A percentile compares a stretch with the other conserved stretches of the same genome.
Conservation (phyloP, 768 basidiomycete genomes). For the Podaxis sp. region DNA sequence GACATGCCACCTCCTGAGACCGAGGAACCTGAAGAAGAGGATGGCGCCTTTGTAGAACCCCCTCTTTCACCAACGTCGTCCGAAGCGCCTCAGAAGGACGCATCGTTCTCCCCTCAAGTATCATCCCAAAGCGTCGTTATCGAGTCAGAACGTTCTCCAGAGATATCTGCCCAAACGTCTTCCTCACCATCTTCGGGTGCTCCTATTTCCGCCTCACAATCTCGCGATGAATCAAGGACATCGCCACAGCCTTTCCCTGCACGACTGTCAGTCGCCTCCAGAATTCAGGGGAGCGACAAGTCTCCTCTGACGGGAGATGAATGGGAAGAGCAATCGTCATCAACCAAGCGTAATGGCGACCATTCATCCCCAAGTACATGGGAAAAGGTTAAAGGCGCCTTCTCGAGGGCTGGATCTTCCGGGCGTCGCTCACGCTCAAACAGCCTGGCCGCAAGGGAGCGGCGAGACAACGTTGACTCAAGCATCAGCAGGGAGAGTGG, state of each 20-base stretch:
- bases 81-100: constrained; percentile 44
- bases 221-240: constrained; percentile 40
- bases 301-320: constrained; percentile 52
- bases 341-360: constrained; percentile 59
- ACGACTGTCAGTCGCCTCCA: constrained; percentile 61
- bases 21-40: constrained; percentile 36
- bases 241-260: constrained; percentile 59
- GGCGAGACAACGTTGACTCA: constrained; percentile 69
- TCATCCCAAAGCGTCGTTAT: constrained; percentile 63
- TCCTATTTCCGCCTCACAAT: constrained; percentile 15
- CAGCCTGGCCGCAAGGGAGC: constrained; percentile 65
- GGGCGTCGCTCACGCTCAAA: constrained; percentile 81
- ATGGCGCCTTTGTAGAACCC: constrained; percentile 47
- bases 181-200: constrained; percentile 46
- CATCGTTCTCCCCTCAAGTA: constrained; percentile 43
- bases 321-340: constrained; percentile 45
- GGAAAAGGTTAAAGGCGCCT: constrained; percentile 70
- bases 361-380: constrained; percentile 55
- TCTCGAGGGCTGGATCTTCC: constrained; percentile 62
- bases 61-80: constrained; percentile 52
- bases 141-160: constrained; percentile 61
- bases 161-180: constrained; percentile 42
- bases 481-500: constrained; percentile 76
- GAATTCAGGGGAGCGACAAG: constrained; percentile 53
- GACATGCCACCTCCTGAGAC: constrained; percentile 26